Evolutionary conservation across 1,139 yeast genomes (phyloP).

Genomic region (Yamadazyma aaseri): DNA sequence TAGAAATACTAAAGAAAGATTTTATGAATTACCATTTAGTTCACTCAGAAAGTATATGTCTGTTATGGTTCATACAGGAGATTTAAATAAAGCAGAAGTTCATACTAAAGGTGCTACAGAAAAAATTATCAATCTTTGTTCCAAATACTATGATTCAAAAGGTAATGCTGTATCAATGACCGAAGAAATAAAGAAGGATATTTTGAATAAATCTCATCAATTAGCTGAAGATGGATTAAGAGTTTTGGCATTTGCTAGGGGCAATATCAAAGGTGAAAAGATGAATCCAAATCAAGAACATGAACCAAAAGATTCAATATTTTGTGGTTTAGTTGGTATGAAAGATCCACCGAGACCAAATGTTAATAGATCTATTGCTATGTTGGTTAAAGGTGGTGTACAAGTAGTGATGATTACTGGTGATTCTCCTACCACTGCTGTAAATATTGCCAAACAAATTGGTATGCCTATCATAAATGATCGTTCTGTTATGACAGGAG

Average conservation of each 20-base stretch:
- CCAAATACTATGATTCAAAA: slow-evolving; percentile 54
- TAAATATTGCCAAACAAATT: slow-evolving; percentile 83
- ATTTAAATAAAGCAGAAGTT: slow-evolving; percentile 53
- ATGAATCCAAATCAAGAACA: slow-evolving; percentile 20
- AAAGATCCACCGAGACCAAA: slow-evolving; percentile 94
- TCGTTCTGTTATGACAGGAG: slow-evolving; percentile 78
- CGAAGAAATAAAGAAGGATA: slow-evolving; percentile 42
- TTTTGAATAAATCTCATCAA: slow-evolving; percentile 55
- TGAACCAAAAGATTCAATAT: slow-evolving; percentile 59
- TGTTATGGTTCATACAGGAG: slow-evolving; percentile 61
- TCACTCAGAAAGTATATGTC: slow-evolving; percentile 90
- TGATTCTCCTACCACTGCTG: slow-evolving; percentile 91
- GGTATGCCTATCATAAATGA: slow-evolving; percentile 80
- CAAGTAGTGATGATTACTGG: slow-evolving; percentile 98
- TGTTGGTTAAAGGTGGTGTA: slow-evolving; percentile 86
- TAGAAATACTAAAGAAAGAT: slow-evolving; percentile 58
- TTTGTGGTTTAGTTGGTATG: slow-evolving; percentile 89
- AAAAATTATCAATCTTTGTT: slow-evolving; percentile 61
- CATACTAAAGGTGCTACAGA: slow-evolving; percentile 91
- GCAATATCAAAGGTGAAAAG: slow-evolving; percentile 26
- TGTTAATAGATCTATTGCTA: slow-evolving; percentile 68
- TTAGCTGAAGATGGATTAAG: slow-evolving; percentile 86
- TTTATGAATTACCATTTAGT: slow-evolving; percentile 79
- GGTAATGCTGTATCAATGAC: slow-evolving; percentile 57
- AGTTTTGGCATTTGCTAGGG: slow-evolving; percentile 77